These are phyloP conservation scores for Cyclostephanos invisitatus DNA, from an alignment of 108 stramenopile genomes.

Conservation along the genomic window DNA sequence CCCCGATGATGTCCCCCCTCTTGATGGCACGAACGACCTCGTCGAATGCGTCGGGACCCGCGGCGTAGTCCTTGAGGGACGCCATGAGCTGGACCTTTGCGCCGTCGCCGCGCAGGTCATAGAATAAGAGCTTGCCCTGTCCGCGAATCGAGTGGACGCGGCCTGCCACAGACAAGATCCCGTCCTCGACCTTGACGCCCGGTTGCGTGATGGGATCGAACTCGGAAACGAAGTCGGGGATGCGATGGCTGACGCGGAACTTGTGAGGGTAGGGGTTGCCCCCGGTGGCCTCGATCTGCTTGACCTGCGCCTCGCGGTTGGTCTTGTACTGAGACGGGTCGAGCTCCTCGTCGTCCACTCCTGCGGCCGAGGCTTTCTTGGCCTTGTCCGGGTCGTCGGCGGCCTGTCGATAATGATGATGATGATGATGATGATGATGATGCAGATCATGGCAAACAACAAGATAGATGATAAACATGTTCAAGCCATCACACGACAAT, in stretches of 20 bases:
- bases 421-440: background rate
- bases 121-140: slow-evolving; percentile 98
- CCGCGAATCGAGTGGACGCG: slow-evolving; percentile 91
- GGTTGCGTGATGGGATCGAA: slow-evolving; percentile 71
- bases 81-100: slow-evolving; percentile 95
- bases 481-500: background rate
- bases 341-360: slow-evolving; percentile 81
- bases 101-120: slow-evolving; percentile 95
- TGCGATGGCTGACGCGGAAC: slow-evolving; percentile 87
- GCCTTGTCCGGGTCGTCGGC: slow-evolving; percentile 31
- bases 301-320: slow-evolving; percentile 83
- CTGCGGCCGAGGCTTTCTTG: slow-evolving; percentile 57
- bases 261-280: slow-evolving; percentile 98
- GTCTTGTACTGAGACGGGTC: slow-evolving; percentile 95
- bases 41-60: slow-evolving; percentile 88
- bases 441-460: background rate
- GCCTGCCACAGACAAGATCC: slow-evolving; percentile 88
- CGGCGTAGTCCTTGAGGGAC: slow-evolving; percentile 82
- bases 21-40: slow-evolving; percentile 78
- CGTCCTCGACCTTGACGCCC: slow-evolving; percentile 74
- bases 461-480: background rate
- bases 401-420: slow-evolving; percentile 20
- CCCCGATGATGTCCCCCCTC: slow-evolving; percentile 97
- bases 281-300: slow-evolving; percentile 82
- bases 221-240: slow-evolving; percentile 88